Percentiles rank a stretch among this genome's conserved stretches.
Evolutionary conservation across 495 filamentous ascomycete species (phyloP).

Genomic region (Xylaria longipes): DNA sequence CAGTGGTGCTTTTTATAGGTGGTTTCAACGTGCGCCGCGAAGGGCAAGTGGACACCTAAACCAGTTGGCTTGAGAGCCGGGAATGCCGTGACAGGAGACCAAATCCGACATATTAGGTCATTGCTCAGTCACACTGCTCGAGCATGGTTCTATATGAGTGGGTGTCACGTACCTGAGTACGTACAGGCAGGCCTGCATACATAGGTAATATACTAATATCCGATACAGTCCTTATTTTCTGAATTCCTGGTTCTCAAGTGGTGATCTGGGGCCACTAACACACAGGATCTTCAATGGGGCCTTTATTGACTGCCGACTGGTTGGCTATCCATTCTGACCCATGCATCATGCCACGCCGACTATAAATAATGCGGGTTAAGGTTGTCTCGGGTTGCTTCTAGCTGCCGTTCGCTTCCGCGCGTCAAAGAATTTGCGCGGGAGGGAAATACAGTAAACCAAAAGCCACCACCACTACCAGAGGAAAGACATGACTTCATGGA

Average conservation of each 20-base stretch:
- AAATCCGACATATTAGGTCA: background rate
- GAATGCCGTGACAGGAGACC: background rate
- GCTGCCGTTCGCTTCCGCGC: constrained; percentile 16
- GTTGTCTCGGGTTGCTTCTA: background rate
- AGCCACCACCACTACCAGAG: background rate
- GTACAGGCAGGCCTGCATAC: background rate
- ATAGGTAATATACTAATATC: constrained; percentile 7
- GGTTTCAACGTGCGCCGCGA: background rate
- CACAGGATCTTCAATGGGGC: constrained; percentile 1
- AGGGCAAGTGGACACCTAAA: background rate
- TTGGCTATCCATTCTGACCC: background rate
- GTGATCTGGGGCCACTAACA: background rate
- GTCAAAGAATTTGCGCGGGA: background rate
- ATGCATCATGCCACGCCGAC: constrained; percentile 18
- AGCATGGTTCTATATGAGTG: background rate
- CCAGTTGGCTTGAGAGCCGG: constrained; percentile 6
- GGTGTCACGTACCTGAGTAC: background rate
- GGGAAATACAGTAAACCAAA: background rate
- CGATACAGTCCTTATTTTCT: background rate
- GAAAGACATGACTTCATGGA: constrained; percentile 10
- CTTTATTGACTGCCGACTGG: constrained; percentile 17
- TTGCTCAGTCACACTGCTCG: background rate
- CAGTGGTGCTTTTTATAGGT: constrained; percentile 2
- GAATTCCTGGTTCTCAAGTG: background rate
- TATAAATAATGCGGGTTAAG: constrained; percentile 12